Base-by-base conservation (phyloP, 352 stramenopile species). In the Pythium periplocum region DNA sequence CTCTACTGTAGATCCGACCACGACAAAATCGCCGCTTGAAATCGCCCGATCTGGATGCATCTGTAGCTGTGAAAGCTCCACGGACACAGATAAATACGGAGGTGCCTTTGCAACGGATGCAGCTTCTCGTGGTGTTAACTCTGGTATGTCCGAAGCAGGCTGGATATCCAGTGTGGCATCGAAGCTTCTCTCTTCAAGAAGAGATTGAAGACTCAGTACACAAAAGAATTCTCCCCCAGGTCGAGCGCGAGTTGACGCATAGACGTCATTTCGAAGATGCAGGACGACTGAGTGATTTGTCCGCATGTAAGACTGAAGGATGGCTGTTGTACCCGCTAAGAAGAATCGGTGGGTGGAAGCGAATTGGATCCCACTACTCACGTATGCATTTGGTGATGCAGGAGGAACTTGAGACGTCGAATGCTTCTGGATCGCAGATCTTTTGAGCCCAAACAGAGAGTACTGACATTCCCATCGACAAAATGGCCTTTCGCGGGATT, bases 381-480 rank as follows among this genome's bases (percentile, higher is more conserved):
- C 17, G 17, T 26, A 26, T 26, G 17, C 17, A 26, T 26, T 26
- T 26, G 17, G 17, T 26, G 17, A 26, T 26, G 17, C 17, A 26
- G 17, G 17, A 26, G 17, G 17, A 26, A 26, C 17, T 26, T 26
- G 17, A 26, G 17, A 26, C 17, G 17, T 26, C 17, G 17, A 26
- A 26, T 26, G 17, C 17, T 26, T 58, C 53, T 90, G 76, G 17
- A 90, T 59, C 1, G 75, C 79, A 8, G 79, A 90, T 10, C 76
- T 61, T 11, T 77, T 71, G 48, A 87, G 79, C 0, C 51, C 55
- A 3, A 87, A 64, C 1, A 87, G 53, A n/a, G 71, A 61, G 58
- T 90, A 90, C 50, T 83, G 75, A 45, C 79, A 90, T 34, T 87
- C 79, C 79, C 79, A 90, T 26, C 76, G 73, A 63, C 75, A 78